A percentile compares a stretch with the other conserved stretches of the same genome.
These are phyloP conservation scores for Agarophyton chilense DNA, from an alignment of 23 red algal genomes.

Conservation along the genomic window DNA sequence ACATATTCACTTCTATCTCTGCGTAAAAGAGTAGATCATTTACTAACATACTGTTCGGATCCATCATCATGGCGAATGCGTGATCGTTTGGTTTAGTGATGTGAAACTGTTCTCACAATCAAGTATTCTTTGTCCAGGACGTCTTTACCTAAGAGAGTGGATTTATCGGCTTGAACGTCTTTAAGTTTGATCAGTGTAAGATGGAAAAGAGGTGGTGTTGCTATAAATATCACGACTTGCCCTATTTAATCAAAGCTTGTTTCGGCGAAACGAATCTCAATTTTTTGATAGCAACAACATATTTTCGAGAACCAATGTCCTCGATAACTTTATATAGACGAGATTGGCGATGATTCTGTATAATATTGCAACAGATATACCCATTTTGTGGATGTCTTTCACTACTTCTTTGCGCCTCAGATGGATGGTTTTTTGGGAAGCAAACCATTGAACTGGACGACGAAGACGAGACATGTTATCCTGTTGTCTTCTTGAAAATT, in stretches of 20 bases:
- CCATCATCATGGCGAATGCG: background rate
- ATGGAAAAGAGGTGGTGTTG: too few relatives aligned
- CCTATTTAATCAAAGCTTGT: background rate
- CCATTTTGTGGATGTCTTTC: too few relatives aligned
- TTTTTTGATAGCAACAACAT: background rate
- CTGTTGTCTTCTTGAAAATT: too few relatives aligned
- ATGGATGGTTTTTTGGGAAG: too few relatives aligned
- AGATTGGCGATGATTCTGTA: too few relatives aligned
- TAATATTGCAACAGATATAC: too few relatives aligned
- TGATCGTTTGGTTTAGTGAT: background rate
- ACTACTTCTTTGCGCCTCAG: too few relatives aligned
- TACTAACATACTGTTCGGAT: background rate
- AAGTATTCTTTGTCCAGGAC: background rate
- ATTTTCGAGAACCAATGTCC: background rate
- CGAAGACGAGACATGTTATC: too few relatives aligned
- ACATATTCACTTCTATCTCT: background rate
- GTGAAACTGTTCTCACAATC: background rate
- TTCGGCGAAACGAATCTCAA: background rate
- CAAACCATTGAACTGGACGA: too few relatives aligned
- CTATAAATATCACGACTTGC: background rate
- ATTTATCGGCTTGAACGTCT: background rate
- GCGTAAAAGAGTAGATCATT: background rate
- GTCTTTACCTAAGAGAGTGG: conserved; percentile 2
- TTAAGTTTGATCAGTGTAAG: too few relatives aligned
- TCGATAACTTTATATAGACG: too few relatives aligned